phyloP scores from a whole-genome alignment of 768 basidiomycete species.

The Lentinus brumalis region DNA sequence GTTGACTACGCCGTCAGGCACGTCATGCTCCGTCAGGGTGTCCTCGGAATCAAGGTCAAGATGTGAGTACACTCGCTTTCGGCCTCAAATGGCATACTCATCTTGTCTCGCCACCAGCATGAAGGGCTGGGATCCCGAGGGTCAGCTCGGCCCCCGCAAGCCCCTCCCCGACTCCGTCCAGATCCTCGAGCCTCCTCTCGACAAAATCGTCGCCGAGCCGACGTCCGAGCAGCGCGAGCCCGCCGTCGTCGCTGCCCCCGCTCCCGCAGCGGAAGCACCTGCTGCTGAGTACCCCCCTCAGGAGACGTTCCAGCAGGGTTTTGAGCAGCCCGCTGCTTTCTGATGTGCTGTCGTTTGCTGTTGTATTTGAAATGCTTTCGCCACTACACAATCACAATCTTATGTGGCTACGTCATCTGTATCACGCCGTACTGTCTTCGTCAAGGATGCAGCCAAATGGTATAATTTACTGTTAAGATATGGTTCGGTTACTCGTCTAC shows the following conservation, averaged over 20 bases:
- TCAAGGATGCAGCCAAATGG: not conserved
- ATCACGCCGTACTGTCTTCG: not conserved
- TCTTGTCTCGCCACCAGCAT: constrained; percentile 58
- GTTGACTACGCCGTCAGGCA: constrained; percentile 98
- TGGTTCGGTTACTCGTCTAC: not conserved
- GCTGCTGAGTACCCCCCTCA: constrained; percentile 30
- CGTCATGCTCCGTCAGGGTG: constrained; percentile 97
- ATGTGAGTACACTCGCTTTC: constrained; percentile 58
- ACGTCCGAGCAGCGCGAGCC: constrained; percentile 87
- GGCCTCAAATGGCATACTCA: not conserved
- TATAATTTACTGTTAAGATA: not conserved
- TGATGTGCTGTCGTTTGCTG: constrained; percentile 36
- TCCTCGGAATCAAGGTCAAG: constrained; percentile 99
- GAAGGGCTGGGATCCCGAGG: constrained; percentile 95
- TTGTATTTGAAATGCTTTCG: constrained; percentile 16
- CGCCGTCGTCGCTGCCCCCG: constrained; percentile 47
- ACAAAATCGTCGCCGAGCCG: constrained; percentile 89
- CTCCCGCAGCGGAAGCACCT: constrained; percentile 56
- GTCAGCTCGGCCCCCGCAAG: constrained; percentile 84
- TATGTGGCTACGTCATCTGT: constrained; percentile 8
- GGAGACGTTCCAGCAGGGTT: constrained; percentile 41
- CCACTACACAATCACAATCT: constrained; percentile 15
- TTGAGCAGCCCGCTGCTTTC: constrained; percentile 49
- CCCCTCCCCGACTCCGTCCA: constrained; percentile 94
- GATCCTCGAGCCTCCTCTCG: constrained; percentile 85